Conservation (phyloP, 1,284 basidiomycete species). For the Rhodotorula sp. region DNA sequence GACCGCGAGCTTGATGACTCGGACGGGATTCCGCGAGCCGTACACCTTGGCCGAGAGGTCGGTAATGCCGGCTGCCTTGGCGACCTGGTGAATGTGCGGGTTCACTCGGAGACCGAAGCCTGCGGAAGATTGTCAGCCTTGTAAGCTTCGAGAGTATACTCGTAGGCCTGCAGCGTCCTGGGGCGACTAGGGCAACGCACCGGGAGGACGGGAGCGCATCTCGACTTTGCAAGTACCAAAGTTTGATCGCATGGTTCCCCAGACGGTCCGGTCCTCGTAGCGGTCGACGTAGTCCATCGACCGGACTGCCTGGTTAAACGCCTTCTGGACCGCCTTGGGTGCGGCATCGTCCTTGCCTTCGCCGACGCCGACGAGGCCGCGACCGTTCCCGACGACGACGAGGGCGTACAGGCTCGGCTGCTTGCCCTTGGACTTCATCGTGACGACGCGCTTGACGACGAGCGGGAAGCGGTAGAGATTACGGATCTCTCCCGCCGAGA, state of each 20-base stretch:
- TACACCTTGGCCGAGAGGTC: conserved; percentile 92
- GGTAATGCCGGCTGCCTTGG: conserved; percentile 89
- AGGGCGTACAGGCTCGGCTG: conserved; percentile 65
- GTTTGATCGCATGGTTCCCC: conserved; percentile 72
- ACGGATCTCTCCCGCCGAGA: conserved; percentile 36
- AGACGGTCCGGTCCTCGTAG: conserved; percentile 85
- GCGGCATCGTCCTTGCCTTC: conserved; percentile 73
- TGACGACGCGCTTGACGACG: conserved; percentile 58
- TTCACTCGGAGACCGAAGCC: conserved; percentile 92
- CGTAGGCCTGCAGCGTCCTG: no score
- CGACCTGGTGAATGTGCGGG: conserved; percentile 77
- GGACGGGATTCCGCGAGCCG: conserved; percentile 81
- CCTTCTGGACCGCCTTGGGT: conserved; percentile 62
- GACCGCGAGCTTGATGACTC: conserved; percentile 53
- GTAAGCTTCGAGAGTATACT: no score
- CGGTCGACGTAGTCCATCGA: conserved; percentile 87
- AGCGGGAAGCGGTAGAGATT: conserved; percentile 43
- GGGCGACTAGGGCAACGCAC: conserved; percentile 29
- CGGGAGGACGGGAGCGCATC: conserved; percentile 74
- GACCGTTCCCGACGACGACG: conserved; percentile 75
- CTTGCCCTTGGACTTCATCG: conserved; percentile 84
- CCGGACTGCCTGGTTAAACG: conserved; percentile 70
- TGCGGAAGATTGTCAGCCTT: conserved; percentile 21
- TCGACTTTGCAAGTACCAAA: conserved; percentile 80
- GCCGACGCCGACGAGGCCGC: conserved; percentile 86